Conservation (phyloP, 2,329 filamentous ascomycete genomes). For the Botrytis galanthina region DNA sequence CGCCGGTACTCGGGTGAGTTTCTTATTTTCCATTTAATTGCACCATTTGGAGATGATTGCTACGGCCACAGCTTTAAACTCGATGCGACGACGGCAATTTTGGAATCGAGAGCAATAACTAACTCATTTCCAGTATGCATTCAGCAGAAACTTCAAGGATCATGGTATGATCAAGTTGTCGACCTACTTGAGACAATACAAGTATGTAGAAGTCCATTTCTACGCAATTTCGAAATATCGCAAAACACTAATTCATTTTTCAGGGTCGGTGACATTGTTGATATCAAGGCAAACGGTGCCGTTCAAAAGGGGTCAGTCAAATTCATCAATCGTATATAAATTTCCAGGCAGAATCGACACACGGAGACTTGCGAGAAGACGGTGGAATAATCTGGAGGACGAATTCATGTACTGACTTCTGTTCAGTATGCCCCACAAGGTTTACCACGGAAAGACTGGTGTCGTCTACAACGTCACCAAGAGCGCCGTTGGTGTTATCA, state of each 20-base stretch:
- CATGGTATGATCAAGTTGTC: constrained; percentile 90
- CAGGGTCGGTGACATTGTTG: constrained; percentile 96
- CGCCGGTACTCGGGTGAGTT: constrained; percentile 77
- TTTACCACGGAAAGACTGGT: constrained; percentile 99
- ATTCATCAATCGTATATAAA: neutral
- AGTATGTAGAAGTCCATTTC: constrained; percentile 50
- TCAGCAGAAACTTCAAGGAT: constrained; percentile 78
- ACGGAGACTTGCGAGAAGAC: neutral
- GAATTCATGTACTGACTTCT: constrained; percentile 15
- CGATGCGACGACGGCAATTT: constrained; percentile 19
- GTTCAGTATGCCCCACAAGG: constrained; percentile 87
- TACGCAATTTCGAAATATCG: neutral
- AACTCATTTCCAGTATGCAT: constrained; percentile 66
- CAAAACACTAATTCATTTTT: constrained; percentile 45
- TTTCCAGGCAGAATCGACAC: neutral
- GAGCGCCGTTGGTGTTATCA: constrained; percentile 94
- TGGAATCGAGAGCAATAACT: constrained; percentile 14
- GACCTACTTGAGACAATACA: constrained; percentile 94
- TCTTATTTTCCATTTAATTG: neutral
- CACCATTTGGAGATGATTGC: neutral
- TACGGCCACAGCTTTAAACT: constrained; percentile 1
- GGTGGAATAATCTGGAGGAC: neutral
- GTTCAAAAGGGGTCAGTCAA: constrained; percentile 89
- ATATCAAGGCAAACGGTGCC: constrained; percentile 98
- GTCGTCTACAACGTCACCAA: constrained; percentile 99